Evolutionary conservation across 2,329 filamentous ascomycete genomes (phyloP), one percentile per base, ranked within the genome.

Genomic region (Zopfia rhizophila): DNA sequence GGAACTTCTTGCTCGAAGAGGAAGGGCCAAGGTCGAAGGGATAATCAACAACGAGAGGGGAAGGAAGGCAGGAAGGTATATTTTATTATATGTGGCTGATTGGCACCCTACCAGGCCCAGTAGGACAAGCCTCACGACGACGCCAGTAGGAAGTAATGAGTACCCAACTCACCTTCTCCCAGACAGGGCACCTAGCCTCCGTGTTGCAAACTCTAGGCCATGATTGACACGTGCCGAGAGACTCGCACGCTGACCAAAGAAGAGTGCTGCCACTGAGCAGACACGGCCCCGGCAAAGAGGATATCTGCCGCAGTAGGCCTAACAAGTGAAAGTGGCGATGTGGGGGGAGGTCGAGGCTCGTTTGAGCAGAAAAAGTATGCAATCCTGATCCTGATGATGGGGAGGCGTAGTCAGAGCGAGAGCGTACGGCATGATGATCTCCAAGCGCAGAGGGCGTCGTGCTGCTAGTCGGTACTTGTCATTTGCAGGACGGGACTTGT

Each of bases 171-270:
- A 68, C 65, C 56, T 56, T 49, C 30, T 56, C 48, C 56, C 43
- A 64, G 56, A 56, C 57, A 32, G 39, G 46, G 40, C 39, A 31
- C 29, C 46, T 45, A 38, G 47, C 56, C n/a, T n/a, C n/a, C n/a
- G 46, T 50, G 55, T 53, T 51, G 54, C n/a, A 48, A 46, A 41
- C 46, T 37, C 35, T 57, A 55, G 45, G 49, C 56, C 59, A 67
- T 61, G 41, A 51, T 35, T 64, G 56, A 66, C 66, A 68, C 60
- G 61, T 63, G 65, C 61, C 47, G 38, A n/a, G 45, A 55, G 52
- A 53, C 48, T 51, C 37, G 45, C 56, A 48, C 54, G n/a, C n/a
- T n/a, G n/a, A n/a, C n/a, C n/a, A n/a, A n/a, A n/a, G n/a, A n/a
- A n/a, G n/a, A n/a, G n/a, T n/a, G n/a, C n/a, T n/a, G n/a, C n/a